Conservation (phyloP, 2,329 filamentous ascomycete species). For the Xylaria polymorpha region DNA sequence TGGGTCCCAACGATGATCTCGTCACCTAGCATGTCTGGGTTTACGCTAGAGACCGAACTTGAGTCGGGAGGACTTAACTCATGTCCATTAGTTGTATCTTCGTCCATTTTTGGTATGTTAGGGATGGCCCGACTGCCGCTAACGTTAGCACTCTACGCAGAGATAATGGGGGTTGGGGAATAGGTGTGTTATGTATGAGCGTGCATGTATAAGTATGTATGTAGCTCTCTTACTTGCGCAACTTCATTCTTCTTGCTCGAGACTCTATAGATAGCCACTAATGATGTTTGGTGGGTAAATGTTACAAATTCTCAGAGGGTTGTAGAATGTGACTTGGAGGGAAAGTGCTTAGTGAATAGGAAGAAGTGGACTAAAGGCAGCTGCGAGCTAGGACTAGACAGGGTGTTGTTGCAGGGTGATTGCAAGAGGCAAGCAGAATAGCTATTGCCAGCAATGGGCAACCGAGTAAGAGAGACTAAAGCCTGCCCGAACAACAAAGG, state of each 20-base stretch:
- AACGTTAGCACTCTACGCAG: conserved; percentile 23
- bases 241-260: neutral
- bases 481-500: neutral
- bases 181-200: neutral
- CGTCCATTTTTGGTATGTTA: conserved; percentile 47
- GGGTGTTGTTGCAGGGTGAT: conserved; percentile 10
- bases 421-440: neutral
- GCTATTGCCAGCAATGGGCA: neutral
- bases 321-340: neutral
- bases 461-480: neutral
- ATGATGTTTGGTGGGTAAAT: neutral
- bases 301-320: neutral
- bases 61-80: conserved; percentile 60
- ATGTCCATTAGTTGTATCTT: conserved; percentile 52
- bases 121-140: conserved; percentile 37
- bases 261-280: neutral
- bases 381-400: conserved; percentile 10
- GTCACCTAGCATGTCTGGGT: conserved; percentile 59
- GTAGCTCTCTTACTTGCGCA: conserved; percentile 11
- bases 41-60: conserved; percentile 56
- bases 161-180: neutral
- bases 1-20: conserved; percentile 65
- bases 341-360: conserved; percentile 1
- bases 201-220: neutral
- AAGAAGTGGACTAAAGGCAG: neutral